These are phyloP conservation scores for Silene vulgaris DNA, from an alignment of 179 eudicot genomes.

Conservation along the genomic window DNA sequence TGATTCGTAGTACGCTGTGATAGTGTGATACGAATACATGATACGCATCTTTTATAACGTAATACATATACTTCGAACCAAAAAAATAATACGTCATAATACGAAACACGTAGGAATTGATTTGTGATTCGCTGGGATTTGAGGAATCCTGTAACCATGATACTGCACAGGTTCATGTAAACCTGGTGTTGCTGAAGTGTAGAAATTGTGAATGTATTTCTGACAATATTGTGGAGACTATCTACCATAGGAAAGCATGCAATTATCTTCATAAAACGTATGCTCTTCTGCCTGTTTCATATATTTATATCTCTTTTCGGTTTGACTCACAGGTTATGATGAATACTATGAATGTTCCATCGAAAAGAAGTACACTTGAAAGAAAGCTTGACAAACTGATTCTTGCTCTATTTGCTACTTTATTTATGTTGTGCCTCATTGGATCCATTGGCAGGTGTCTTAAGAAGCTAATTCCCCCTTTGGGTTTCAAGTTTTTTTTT, in stretches of 20 bases:
- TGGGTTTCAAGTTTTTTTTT: neutral
- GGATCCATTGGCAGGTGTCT: slow-evolving; percentile 93
- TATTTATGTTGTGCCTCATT: slow-evolving; percentile 77
- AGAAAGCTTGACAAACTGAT: slow-evolving; percentile 96
- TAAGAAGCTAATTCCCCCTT: slow-evolving; percentile 18
- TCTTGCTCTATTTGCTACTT: slow-evolving; percentile 67
- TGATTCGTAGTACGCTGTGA: too few relatives aligned
- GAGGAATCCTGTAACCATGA: too few relatives aligned
- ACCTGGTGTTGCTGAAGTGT: neutral
- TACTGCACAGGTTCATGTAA: slow-evolving; percentile 2
- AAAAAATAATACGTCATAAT: too few relatives aligned
- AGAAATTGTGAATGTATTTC: neutral
- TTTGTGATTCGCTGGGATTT: too few relatives aligned
- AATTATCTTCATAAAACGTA: neutral
- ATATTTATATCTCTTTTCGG: slow-evolving; percentile 17
- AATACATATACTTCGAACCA: too few relatives aligned
- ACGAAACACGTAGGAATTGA: too few relatives aligned
- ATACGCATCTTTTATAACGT: too few relatives aligned
- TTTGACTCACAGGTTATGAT: slow-evolving; percentile 78
- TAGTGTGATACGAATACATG: too few relatives aligned
- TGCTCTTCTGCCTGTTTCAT: slow-evolving; percentile 6
- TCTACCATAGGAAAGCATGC: slow-evolving; percentile 1
- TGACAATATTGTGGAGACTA: neutral
- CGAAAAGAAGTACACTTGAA: slow-evolving; percentile 96
- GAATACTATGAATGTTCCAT: slow-evolving; percentile 98